Percentiles rank a stretch among this genome's conserved stretches.
These are phyloP conservation scores for Jamesozyma piceae DNA, from an alignment of 805 yeast genomes.

Conservation along the genomic window DNA sequence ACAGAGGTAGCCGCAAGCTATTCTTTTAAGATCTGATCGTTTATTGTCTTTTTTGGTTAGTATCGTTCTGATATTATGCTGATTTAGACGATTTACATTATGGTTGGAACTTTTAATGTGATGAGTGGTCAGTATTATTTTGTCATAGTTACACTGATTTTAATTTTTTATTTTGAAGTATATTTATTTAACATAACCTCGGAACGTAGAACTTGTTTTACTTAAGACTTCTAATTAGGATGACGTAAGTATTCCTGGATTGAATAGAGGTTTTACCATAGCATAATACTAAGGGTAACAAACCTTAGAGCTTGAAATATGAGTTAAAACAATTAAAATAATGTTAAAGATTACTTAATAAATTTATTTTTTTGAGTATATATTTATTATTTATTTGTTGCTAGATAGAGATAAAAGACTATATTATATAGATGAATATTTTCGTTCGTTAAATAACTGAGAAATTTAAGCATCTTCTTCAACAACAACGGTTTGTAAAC, in stretches of 20 bases:
- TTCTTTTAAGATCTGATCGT: constrained; percentile 9
- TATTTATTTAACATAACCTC: neutral
- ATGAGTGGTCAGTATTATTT: constrained; percentile 44
- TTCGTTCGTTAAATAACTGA: neutral
- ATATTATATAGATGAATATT: neutral
- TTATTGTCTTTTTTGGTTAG: constrained; percentile 5
- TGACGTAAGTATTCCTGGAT: no score
- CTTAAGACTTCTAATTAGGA: no score
- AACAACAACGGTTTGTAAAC: constrained; percentile 95
- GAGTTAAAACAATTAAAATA: no score
- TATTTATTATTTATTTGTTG: neutral
- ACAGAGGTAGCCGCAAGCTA: constrained; percentile 20
- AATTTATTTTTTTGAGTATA: neutral
- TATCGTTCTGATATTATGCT: constrained; percentile 18
- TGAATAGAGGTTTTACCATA: no score
- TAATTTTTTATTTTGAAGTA: neutral
- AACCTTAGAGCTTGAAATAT: no score
- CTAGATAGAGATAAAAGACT: neutral
- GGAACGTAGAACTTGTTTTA: no score
- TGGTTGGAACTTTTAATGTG: constrained; percentile 42
- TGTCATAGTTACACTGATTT: constrained; percentile 47
- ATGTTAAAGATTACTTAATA: neutral
- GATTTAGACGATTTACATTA: constrained; percentile 1
- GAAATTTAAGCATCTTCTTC: constrained; percentile 51
- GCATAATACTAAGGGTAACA: no score